A percentile compares a stretch with the other conserved stretches of the same genome.
Conservation (phyloP, 805 yeast genomes). For the Wickerhamomyces queroliae region DNA sequence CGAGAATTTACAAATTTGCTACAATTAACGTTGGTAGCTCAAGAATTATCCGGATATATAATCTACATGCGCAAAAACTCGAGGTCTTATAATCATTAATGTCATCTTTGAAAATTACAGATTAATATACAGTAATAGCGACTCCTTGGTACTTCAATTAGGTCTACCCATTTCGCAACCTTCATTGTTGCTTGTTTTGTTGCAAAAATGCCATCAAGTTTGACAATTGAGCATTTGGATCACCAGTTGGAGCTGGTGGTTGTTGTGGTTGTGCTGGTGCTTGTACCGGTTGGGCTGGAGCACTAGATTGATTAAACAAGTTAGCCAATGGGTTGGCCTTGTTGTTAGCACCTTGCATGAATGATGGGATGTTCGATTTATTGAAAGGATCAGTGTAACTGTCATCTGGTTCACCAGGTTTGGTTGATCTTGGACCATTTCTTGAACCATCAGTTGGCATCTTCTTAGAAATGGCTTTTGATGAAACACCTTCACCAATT, state of each 20-base stretch:
- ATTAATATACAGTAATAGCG: too few species aligned
- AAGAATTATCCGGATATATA: too few species aligned
- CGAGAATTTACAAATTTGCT: too few species aligned
- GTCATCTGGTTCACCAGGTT: constrained; percentile 46
- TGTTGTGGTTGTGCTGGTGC: constrained; percentile 18
- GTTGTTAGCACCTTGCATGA: constrained; percentile 29
- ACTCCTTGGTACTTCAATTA: too few species aligned
- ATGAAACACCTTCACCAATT: constrained; percentile 89
- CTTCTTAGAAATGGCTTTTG: constrained; percentile 84
- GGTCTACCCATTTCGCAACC: too few species aligned
- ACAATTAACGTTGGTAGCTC: too few species aligned
- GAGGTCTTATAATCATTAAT: too few species aligned
- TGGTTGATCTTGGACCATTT: constrained; percentile 79
- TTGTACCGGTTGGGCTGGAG: constrained; percentile 15
- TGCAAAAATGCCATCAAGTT: constrained; percentile 37
- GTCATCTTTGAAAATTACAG: too few species aligned
- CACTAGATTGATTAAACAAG: constrained; percentile 28
- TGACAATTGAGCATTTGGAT: constrained; percentile 34
- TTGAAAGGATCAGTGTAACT: constrained; percentile 23
- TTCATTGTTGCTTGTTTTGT: constrained; percentile 26
- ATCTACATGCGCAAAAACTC: too few species aligned
- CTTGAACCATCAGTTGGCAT: constrained; percentile 88
- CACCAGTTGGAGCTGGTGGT: constrained; percentile 17
- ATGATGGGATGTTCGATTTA: constrained; percentile 18
- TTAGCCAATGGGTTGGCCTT: constrained; percentile 44